Evolutionary conservation across 805 yeast species (phyloP), one percentile per base, ranked within the genome.

Genomic region (Pichia ethanolica): DNA sequence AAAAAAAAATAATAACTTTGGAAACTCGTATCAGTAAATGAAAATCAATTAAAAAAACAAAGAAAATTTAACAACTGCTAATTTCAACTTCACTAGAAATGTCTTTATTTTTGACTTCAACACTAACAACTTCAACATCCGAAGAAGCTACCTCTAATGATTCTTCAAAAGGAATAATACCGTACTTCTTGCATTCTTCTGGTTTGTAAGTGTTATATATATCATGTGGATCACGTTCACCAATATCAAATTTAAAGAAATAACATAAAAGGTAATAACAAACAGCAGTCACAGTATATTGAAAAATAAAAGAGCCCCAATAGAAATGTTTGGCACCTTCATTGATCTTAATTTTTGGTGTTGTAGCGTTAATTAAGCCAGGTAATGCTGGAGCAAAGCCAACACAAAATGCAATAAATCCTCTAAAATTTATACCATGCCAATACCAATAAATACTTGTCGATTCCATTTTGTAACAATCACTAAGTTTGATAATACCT

Each of bases 351-450:
- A 40, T 4, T 7, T 33, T 11, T 8, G 33, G 32, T 9, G 32
- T 40, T 12, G 10, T 9, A 25, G 35, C 32, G 4, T 39, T 14
- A 2, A 39, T 39, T 33, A 61, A 48, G 25, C 65, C 64, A 5
- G 62, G 63, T 27, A 61, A 56, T 8, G 56, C 61, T 10, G 59
- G 51, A 34, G 39, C 36, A 40, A 47, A 45, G 30, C 49, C 54
- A 14, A 46, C 30, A 9, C 49, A 32, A 34, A 46, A 53, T 20
- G 61, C 40, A 54, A 54, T 13, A 49, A 27, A 33, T 38, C 44
- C 41, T 33, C 50, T 44, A 13, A 69, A 74, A 54, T 73, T 77
- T 34, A 56, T 43, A 27, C 56, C 49, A 13, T 59, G 52, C 5
- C 59, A 49, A 73, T 72, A n/a, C 64, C 56, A 43, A 74, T 57